Percentiles rank a stretch among this genome's conserved stretches.
phyloP scores from a whole-genome alignment of 2,329 filamentous ascomycete genomes.

The Xylaria sp. region DNA sequence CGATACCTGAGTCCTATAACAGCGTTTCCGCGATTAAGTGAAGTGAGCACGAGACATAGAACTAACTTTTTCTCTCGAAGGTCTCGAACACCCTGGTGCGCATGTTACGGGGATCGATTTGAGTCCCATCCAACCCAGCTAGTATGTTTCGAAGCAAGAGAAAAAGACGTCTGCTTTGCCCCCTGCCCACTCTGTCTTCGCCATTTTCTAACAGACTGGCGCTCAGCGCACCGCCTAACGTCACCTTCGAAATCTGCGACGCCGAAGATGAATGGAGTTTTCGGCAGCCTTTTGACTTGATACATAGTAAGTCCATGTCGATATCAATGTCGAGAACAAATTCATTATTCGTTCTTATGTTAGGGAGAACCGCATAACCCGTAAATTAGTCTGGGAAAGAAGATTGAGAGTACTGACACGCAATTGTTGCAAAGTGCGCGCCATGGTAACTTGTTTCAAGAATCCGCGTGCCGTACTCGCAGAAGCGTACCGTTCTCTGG shows the following conservation, averaged over 20 bases:
- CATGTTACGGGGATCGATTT: constrained; percentile 40
- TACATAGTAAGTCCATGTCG: constrained; percentile 38
- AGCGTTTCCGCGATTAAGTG: neutral
- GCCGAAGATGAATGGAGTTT: constrained; percentile 45
- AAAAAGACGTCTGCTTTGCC: neutral
- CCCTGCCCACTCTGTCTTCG: neutral
- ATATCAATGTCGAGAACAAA: neutral
- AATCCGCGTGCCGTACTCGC: constrained; percentile 38
- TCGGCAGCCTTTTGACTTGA: constrained; percentile 39
- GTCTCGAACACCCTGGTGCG: constrained; percentile 38
- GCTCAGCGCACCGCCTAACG: constrained; percentile 40
- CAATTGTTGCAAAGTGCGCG: constrained; percentile 33
- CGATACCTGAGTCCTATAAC: neutral
- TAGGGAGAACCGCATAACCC: neutral
- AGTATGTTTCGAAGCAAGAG: constrained; percentile 27
- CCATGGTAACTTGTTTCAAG: constrained; percentile 41
- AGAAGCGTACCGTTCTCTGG: constrained; percentile 36
- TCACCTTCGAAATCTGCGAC: constrained; percentile 45
- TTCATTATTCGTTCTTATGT: neutral
- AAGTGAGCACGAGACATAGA: neutral
- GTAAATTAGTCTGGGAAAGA: neutral
- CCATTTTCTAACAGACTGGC: constrained; percentile 12
- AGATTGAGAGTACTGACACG: neutral
- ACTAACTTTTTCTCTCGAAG: constrained; percentile 9
- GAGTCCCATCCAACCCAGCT: constrained; percentile 41